Percentiles rank a stretch among this genome's conserved stretches.
phyloP scores from a whole-genome alignment of 2,329 filamentous ascomycete genomes.

The Hortaea werneckii region DNA sequence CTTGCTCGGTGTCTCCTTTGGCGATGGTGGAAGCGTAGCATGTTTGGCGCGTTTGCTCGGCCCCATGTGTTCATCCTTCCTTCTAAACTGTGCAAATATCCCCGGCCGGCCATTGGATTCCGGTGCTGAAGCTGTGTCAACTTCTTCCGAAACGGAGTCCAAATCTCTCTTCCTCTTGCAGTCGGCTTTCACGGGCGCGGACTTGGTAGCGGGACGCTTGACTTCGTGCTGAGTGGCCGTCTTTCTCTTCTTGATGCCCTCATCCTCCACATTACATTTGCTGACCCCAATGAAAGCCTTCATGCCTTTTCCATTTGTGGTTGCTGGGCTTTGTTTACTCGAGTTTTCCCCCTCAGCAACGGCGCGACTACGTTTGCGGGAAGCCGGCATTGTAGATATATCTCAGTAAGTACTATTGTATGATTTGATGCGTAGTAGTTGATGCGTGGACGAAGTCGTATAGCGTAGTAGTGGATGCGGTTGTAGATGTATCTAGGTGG shows the following conservation, averaged over 20 bases:
- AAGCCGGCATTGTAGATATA: slow-evolving; percentile 14
- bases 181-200: slow-evolving; percentile 5
- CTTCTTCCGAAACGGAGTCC: slow-evolving; percentile 14
- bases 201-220: slow-evolving; percentile 9
- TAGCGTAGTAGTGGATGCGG: neutral
- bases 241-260: slow-evolving; percentile 13
- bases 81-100: slow-evolving; percentile 10
- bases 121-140: neutral
- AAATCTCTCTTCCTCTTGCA: slow-evolving; percentile 18
- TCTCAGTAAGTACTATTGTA: slow-evolving; percentile 42
- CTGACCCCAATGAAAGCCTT: slow-evolving; percentile 12
- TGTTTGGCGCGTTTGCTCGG: slow-evolving; percentile 23
- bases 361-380: slow-evolving; percentile 20
- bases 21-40: slow-evolving; percentile 16
- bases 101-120: slow-evolving; percentile 2
- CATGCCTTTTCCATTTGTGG: slow-evolving; percentile 13
- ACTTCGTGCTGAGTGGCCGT: slow-evolving; percentile 7
- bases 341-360: slow-evolving; percentile 8
- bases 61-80: neutral
- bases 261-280: slow-evolving; percentile 6
- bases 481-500: no score
- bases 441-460: neutral
- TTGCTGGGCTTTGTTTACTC: slow-evolving; percentile 16
- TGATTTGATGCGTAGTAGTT: neutral
- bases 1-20: slow-evolving; percentile 26